Percentiles rank a stretch among this genome's conserved stretches.
phyloP scores from a whole-genome alignment of 2,329 filamentous ascomycete genomes.

The Scedosporium aurantiacum region DNA sequence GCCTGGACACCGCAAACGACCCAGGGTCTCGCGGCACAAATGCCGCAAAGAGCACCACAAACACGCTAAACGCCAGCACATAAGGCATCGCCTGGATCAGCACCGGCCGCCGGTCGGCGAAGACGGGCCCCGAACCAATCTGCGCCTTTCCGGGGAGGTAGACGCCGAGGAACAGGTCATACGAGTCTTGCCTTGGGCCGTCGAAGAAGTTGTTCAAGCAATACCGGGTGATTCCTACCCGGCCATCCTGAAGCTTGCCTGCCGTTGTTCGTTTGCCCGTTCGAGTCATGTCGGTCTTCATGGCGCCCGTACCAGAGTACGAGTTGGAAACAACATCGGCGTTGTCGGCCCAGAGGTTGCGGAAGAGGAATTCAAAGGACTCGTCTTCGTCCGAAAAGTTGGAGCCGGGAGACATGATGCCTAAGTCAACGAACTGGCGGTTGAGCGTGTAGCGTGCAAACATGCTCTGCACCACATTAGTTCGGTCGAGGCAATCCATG shows the following conservation, averaged over 20 bases:
- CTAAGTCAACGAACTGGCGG: constrained; percentile 76
- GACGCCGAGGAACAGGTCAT: constrained; percentile 82
- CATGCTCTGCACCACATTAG: constrained; percentile 97
- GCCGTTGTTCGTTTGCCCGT: constrained; percentile 78
- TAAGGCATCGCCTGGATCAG: constrained; percentile 93
- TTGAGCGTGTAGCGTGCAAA: constrained; percentile 81
- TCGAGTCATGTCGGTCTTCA: constrained; percentile 98
- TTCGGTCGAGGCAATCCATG: constrained; percentile 97
- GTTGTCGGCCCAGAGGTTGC: constrained; percentile 97
- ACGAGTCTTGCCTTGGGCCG: constrained; percentile 87
- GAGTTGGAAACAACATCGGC: constrained; percentile 87
- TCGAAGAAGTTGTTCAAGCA: constrained; percentile 90
- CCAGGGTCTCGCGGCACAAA: constrained; percentile 62
- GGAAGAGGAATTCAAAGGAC: constrained; percentile 82
- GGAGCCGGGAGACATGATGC: constrained; percentile 65
- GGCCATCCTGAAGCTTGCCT: constrained; percentile 76
- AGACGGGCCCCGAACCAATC: constrained; percentile 62
- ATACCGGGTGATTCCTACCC: constrained; percentile 82
- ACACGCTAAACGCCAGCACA: constrained; percentile 72
- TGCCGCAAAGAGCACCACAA: constrained; percentile 62
- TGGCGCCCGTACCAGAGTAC: constrained; percentile 90
- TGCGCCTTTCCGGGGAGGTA: constrained; percentile 67
- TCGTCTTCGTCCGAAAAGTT: constrained; percentile 65
- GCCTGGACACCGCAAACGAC: constrained; percentile 66
- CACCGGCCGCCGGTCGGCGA: constrained; percentile 74